A percentile compares a stretch with the other conserved stretches of the same genome.
These are phyloP conservation scores for Penicillium maclennaniae DNA, from an alignment of 495 filamentous ascomycete genomes.

Conservation along the genomic window DNA sequence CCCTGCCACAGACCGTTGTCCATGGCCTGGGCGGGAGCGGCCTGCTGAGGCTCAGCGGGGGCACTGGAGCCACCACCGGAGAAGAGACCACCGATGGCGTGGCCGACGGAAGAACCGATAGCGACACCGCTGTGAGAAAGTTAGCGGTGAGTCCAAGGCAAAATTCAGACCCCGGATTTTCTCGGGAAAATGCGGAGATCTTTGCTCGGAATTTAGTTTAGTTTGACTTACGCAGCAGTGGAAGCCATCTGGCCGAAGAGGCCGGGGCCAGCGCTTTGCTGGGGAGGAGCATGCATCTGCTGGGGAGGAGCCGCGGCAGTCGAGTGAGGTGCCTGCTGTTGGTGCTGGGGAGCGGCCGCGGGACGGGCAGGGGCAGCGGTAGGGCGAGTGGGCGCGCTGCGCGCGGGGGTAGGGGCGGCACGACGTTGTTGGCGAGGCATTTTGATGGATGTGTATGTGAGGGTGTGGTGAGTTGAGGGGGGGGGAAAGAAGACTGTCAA, in stretches of 20 bases:
- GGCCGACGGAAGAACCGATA: constrained; percentile 89
- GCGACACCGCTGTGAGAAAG: constrained; percentile 73
- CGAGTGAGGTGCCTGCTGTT: constrained; percentile 51
- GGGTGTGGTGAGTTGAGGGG: constrained; percentile 8
- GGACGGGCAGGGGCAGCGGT: constrained; percentile 59
- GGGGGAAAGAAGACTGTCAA: constrained; percentile 2
- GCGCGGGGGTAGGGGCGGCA: constrained; percentile 50
- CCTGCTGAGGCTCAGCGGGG: constrained; percentile 52
- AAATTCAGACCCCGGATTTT: constrained; percentile 11
- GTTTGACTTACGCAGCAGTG: constrained; percentile 67
- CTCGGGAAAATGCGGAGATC: not conserved
- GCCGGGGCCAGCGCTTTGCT: constrained; percentile 62
- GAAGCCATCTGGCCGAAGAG: constrained; percentile 84
- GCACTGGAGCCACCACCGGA: constrained; percentile 61
- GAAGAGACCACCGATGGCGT: constrained; percentile 86
- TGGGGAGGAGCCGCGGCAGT: constrained; percentile 60
- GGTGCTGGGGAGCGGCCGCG: constrained; percentile 48
- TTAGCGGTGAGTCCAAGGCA: constrained; percentile 5
- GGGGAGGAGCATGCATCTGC: constrained; percentile 42
- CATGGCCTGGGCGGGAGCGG: constrained; percentile 40
- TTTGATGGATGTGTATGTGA: constrained; percentile 27
- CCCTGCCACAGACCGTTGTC: constrained; percentile 50
- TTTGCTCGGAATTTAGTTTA: not conserved
- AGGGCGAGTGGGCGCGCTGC: constrained; percentile 64
- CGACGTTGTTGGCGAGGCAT: constrained; percentile 80